A percentile compares a stretch with the other conserved stretches of the same genome.
Evolutionary conservation across 2,329 filamentous ascomycete species (phyloP).

Genomic region (Alternaria rosae): DNA sequence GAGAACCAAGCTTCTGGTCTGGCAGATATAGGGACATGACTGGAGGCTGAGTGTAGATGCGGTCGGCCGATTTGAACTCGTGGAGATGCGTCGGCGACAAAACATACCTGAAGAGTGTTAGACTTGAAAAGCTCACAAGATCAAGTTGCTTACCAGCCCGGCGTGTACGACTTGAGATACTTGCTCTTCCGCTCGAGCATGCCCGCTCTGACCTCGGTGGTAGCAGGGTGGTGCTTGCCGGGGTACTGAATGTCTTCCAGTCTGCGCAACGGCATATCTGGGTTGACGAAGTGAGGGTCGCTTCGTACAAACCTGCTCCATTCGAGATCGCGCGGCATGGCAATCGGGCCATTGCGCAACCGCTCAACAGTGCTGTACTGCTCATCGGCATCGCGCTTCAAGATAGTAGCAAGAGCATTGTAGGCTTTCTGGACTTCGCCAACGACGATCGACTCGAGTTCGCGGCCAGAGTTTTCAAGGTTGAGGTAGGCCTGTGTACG

Average conservation of each 20-base stretch:
- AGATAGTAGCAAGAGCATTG: conserved; percentile 88
- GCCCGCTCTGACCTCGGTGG: conserved; percentile 84
- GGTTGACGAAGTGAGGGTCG: conserved; percentile 87
- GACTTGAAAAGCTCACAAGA: not conserved
- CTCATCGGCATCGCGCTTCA: conserved; percentile 89
- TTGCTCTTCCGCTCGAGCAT: conserved; percentile 98
- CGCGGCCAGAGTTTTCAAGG: conserved; percentile 89
- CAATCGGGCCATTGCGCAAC: conserved; percentile 81
- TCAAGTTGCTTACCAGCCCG: conserved; percentile 76
- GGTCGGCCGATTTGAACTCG: conserved; percentile 98
- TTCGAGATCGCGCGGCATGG: conserved; percentile 94
- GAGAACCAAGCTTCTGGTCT: conserved; percentile 93
- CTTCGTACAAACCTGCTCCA: conserved; percentile 83
- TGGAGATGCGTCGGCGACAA: conserved; percentile 95
- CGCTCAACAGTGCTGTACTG: conserved; percentile 80
- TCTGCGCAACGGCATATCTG: conserved; percentile 77
- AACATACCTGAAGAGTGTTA: conserved; percentile 73
- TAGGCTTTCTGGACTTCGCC: conserved; percentile 98
- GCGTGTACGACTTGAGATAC: conserved; percentile 95
- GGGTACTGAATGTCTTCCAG: conserved; percentile 88
- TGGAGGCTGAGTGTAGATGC: conserved; percentile 79
- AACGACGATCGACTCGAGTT: conserved; percentile 95
- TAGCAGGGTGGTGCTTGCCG: conserved; percentile 84
- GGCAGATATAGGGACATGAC: conserved; percentile 96
- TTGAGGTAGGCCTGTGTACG: conserved; percentile 82